Percentiles rank a stretch among this genome's conserved stretches.
These are phyloP conservation scores for Aurantiochytrium sp. DNA, from an alignment of 108 stramenopile genomes.

Conservation along the genomic window DNA sequence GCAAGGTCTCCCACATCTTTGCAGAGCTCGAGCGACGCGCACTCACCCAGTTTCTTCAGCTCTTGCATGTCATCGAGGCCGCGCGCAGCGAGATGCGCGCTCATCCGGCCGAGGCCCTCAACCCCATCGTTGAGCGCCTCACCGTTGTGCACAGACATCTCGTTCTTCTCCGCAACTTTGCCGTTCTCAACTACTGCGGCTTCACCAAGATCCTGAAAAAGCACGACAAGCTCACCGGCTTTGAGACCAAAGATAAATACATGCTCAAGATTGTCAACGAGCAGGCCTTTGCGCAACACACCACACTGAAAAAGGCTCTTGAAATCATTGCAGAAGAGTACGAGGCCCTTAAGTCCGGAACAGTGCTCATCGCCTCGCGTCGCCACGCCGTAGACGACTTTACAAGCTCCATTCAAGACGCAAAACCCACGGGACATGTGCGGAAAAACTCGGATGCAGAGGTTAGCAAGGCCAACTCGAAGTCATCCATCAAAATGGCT, in stretches of 20 bases:
- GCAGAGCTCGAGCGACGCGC: neutral
- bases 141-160: conserved; percentile 64
- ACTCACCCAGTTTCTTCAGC: neutral
- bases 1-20: neutral
- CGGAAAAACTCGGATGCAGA: neutral
- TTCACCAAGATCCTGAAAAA: conserved; percentile 97
- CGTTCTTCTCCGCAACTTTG: conserved; percentile 85
- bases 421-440: neutral
- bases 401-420: neutral
- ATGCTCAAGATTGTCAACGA: conserved; percentile 45
- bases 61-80: neutral
- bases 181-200: conserved; percentile 95
- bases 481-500: too few species aligned
- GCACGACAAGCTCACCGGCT: conserved; percentile 93
- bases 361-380: neutral
- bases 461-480: neutral
- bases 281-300: neutral
- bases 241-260: conserved; percentile 63
- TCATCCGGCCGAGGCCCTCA: neutral
- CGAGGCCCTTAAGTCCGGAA: neutral
- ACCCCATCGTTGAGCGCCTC: neutral
- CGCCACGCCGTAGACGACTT: neutral
- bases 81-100: neutral
- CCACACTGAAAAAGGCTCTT: neutral
- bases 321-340: neutral